phyloP scores from a whole-genome alignment of 148 eudicot species.

The Dianthus caryophyllus region DNA sequence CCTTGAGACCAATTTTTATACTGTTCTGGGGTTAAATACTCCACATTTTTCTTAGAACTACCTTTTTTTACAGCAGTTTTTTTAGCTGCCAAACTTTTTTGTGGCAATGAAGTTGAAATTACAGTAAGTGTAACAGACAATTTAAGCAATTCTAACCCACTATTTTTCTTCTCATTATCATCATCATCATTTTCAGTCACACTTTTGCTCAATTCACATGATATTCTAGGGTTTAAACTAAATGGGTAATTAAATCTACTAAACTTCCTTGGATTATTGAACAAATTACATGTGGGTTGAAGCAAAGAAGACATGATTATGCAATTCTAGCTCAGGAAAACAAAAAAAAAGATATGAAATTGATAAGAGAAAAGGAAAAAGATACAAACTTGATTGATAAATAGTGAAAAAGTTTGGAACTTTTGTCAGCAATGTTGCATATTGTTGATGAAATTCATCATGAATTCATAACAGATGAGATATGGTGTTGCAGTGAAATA shows the following conservation, averaged over 20 bases:
- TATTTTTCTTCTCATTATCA: slow-evolving; percentile 29
- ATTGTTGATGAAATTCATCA: slow-evolving; percentile 5
- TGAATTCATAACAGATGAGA: not conserved
- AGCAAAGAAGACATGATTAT: slow-evolving; percentile 34
- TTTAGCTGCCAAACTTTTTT: slow-evolving; percentile 55
- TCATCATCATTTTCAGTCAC: slow-evolving; percentile 25
- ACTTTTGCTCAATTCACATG: slow-evolving; percentile 27
- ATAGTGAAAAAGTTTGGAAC: not conserved
- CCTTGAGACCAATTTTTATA: slow-evolving; percentile 63
- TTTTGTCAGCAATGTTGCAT: not conserved
- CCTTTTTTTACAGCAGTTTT: slow-evolving; percentile 11
- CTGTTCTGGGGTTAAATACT: slow-evolving; percentile 57
- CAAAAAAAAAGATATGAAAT: slow-evolving; percentile 6
- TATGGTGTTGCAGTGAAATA: not conserved
- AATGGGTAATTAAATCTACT: slow-evolving; percentile 21
- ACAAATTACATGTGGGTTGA: slow-evolving; percentile 31
- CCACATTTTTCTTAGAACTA: slow-evolving; percentile 6
- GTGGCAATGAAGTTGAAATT: slow-evolving; percentile 57
- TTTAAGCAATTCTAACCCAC: slow-evolving; percentile 35
- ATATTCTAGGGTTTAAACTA: slow-evolving; percentile 27
- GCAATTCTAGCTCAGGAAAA: slow-evolving; percentile 14
- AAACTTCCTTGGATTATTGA: slow-evolving; percentile 24
- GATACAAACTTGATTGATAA: slow-evolving; percentile 21
- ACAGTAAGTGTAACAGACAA: slow-evolving; percentile 68
- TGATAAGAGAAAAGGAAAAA: not conserved